Evolutionary conservation across 345 rosid genomes (phyloP).

Genomic region (Bruguiera sexangula): DNA sequence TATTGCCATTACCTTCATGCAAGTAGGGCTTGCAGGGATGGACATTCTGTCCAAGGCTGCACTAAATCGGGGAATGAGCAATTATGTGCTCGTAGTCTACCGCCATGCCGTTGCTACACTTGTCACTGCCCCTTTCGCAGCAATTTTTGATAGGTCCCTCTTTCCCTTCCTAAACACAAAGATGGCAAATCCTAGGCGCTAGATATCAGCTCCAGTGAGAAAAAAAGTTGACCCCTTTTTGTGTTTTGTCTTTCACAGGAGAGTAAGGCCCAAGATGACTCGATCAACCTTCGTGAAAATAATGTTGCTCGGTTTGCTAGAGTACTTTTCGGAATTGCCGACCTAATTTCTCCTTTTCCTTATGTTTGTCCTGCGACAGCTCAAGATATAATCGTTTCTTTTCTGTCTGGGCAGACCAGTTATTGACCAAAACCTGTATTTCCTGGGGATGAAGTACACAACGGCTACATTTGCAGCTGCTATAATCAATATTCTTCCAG

Average conservation of each 20-base stretch:
- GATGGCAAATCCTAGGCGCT: neutral
- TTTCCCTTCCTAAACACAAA: neutral
- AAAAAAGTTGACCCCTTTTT: neutral
- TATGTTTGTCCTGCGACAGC: neutral
- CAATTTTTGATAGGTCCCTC: conserved; percentile 54
- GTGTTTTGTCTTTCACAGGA: conserved; percentile 38
- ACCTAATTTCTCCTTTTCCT: neutral
- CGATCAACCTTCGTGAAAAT: conserved; percentile 55
- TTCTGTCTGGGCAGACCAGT: conserved; percentile 52
- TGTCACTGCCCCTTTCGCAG: conserved; percentile 74
- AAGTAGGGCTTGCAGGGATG: conserved; percentile 87
- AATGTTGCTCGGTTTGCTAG: conserved; percentile 58
- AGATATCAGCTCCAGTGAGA: neutral
- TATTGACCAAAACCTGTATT: conserved; percentile 78
- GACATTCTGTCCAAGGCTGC: conserved; percentile 78
- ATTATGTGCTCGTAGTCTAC: conserved; percentile 75
- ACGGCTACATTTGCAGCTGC: conserved; percentile 87
- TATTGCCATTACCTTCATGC: conserved; percentile 60
- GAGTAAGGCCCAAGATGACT: conserved; percentile 76
- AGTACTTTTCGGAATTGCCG: conserved; percentile 39
- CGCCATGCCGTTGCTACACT: conserved; percentile 83
- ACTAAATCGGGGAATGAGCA: conserved; percentile 79
- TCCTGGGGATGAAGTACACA: conserved; percentile 72
- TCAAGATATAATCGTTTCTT: neutral
- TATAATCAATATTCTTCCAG: conserved; percentile 79